These are phyloP conservation scores for Trichoderma gamsii DNA, from an alignment of 495 filamentous ascomycete genomes.

Conservation along the genomic window DNA sequence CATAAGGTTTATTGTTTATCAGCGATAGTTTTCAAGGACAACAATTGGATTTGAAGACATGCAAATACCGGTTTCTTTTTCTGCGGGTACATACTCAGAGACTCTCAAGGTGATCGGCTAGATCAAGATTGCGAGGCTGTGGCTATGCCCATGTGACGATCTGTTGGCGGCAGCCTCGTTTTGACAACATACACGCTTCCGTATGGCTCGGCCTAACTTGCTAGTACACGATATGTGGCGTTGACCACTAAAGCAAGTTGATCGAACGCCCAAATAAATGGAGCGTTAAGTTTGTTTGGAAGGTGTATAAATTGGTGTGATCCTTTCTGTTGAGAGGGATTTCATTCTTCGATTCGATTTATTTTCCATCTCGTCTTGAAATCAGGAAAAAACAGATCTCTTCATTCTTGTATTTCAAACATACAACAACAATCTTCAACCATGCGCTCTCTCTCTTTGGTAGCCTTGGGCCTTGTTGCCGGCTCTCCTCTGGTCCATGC, in stretches of 20 bases:
- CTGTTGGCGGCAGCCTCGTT: background rate
- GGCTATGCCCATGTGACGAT: background rate
- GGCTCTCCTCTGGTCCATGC: too few species aligned
- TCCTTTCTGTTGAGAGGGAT: background rate
- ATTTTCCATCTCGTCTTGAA: background rate
- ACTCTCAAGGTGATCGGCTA: background rate
- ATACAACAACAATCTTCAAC: too few species aligned
- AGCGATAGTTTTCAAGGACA: conserved; percentile 13
- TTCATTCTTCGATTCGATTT: background rate
- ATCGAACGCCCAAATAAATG: too few species aligned
- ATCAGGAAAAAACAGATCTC: background rate
- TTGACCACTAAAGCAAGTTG: too few species aligned
- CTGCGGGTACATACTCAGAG: background rate
- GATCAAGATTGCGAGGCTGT: background rate
- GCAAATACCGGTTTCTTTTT: background rate
- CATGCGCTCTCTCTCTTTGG: too few species aligned
- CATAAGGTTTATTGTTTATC: conserved; percentile 11
- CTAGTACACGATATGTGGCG: background rate
- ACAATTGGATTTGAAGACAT: background rate
- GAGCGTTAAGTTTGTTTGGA: background rate
- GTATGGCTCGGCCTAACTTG: background rate
- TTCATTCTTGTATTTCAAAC: background rate
- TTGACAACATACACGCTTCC: background rate
- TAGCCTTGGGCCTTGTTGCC: too few species aligned
- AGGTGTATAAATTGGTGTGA: background rate